These are phyloP conservation scores for Globisporangium yorkense DNA, from an alignment of 352 stramenopile species.

Conservation along the genomic window DNA sequence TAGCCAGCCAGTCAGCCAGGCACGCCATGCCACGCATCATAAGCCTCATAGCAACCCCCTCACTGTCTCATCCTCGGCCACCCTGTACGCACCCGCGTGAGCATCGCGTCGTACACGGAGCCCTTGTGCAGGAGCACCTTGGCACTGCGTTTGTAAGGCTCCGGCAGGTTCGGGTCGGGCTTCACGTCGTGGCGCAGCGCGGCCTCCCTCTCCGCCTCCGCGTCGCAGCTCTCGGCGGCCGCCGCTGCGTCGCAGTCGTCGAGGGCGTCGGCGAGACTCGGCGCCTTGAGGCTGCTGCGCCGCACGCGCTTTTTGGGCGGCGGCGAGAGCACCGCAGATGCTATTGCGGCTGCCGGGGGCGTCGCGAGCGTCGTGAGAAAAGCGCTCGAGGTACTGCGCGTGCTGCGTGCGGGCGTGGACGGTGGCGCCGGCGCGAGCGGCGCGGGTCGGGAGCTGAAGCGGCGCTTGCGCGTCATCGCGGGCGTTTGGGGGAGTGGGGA, in stretches of 20 bases:
- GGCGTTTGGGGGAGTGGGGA: not conserved
- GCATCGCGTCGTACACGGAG: slow-evolving; percentile 53
- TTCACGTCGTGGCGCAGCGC: slow-evolving; percentile 22
- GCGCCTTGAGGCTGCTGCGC: slow-evolving; percentile 32
- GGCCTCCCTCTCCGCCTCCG: not conserved
- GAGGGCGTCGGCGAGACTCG: slow-evolving; percentile 23
- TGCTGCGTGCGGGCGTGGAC: slow-evolving; percentile 3
- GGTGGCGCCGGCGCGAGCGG: not conserved
- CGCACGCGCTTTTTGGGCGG: slow-evolving; percentile 46
- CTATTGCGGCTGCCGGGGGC: not conserved
- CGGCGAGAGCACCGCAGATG: slow-evolving; percentile 33
- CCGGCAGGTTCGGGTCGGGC: slow-evolving; percentile 46
- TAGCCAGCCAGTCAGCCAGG: not conserved
- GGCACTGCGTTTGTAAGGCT: slow-evolving; percentile 31
- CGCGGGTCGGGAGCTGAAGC: slow-evolving; percentile 3
- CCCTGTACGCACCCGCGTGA: slow-evolving; percentile 32
- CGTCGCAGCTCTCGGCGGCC: slow-evolving; percentile 7
- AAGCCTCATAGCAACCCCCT: no score
- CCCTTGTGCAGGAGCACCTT: slow-evolving; percentile 30
- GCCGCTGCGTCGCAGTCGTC: slow-evolving; percentile 6
- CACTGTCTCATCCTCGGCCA: no score
- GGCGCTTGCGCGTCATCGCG: slow-evolving; percentile 16
- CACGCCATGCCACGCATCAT: no score
- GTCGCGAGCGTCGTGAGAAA: not conserved
- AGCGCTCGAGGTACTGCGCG: not conserved